Percentiles rank a stretch among this genome's conserved stretches.
Conservation (phyloP, 169 alveolate genomes). For the Miamiensis avidus region DNA sequence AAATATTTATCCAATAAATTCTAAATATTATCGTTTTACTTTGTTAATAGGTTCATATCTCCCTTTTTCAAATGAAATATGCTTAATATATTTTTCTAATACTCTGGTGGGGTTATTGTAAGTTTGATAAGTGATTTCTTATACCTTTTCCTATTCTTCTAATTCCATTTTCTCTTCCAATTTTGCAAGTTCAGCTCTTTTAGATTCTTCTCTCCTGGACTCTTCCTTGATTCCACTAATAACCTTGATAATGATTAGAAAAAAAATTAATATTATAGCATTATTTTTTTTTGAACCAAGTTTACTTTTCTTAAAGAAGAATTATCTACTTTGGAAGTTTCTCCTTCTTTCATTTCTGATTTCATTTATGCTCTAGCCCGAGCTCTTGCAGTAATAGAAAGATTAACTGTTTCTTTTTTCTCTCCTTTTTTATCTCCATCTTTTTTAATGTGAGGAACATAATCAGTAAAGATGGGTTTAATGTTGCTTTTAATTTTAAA, state of each 20-base stretch:
- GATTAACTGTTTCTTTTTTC: constrained; percentile 75
- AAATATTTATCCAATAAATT: too few species aligned
- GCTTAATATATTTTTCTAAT: constrained; percentile 86
- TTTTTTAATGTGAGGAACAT: constrained; percentile 72
- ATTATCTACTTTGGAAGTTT: constrained; percentile 24
- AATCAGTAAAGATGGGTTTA: constrained; percentile 71
- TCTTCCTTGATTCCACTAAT: constrained; percentile 11
- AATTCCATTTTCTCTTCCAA: constrained; percentile 54
- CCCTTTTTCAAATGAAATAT: constrained; percentile 68
- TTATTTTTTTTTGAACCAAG: constrained; percentile 6
- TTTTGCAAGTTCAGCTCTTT: constrained; percentile 42
- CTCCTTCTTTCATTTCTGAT: constrained; percentile 41
- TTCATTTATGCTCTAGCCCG: constrained; percentile 70
- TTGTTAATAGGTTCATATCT: constrained; percentile 89
- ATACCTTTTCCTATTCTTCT: constrained; percentile 62
- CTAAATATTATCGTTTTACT: constrained; percentile 49
- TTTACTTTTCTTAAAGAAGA: background rate
- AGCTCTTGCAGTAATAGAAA: constrained; percentile 77
- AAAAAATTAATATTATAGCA: background rate
- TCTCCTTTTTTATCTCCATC: constrained; percentile 60
- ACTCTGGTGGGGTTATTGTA: constrained; percentile 93
- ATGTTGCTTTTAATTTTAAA: constrained; percentile 84
- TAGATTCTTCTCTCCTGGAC: constrained; percentile 32
- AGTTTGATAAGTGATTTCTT: constrained; percentile 41
- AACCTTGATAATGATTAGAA: background rate